Conservation (phyloP, 192 early-diverging fungal genomes). For the Jimgerdemannia flammicorona region DNA sequence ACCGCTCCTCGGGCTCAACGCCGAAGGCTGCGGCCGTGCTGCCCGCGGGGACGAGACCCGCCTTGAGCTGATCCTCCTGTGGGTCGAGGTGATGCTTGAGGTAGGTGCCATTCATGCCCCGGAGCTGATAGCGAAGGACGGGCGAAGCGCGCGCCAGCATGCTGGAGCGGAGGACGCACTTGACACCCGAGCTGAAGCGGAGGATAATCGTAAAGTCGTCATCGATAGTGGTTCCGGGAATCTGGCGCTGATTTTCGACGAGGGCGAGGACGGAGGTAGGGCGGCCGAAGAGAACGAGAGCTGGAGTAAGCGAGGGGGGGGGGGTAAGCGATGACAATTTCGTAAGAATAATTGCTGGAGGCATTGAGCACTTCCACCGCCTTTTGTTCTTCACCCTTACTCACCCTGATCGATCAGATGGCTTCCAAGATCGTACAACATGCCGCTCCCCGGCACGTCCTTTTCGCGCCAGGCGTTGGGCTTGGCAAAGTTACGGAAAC, state of each 20-base stretch:
- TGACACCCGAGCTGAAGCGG: conserved; percentile 52
- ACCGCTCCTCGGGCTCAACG: conserved; percentile 38
- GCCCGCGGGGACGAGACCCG: conserved; percentile 48
- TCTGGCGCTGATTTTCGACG: conserved; percentile 63
- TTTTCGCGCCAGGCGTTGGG: conserved; percentile 66
- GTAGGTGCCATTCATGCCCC: conserved; percentile 66
- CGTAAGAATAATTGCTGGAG: not conserved
- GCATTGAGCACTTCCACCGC: not conserved
- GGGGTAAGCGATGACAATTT: no score
- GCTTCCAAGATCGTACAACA: conserved; percentile 70
- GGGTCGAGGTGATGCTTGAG: conserved; percentile 65
- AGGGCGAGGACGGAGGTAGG: conserved; percentile 58
- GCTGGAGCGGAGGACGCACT: conserved; percentile 56
- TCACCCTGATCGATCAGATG: conserved; percentile 63
- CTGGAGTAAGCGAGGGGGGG: conserved; percentile 19
- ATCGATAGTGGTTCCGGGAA: conserved; percentile 40
- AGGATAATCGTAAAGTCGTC: conserved; percentile 68
- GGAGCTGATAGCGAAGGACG: conserved; percentile 59
- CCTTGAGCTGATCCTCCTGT: conserved; percentile 71
- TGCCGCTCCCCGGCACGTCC: conserved; percentile 57
- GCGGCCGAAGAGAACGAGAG: conserved; percentile 60
- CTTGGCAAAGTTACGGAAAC: conserved; percentile 66
- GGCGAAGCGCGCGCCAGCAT: conserved; percentile 64
- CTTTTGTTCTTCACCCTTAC: not conserved
- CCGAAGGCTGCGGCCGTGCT: conserved; percentile 41